Evolutionary conservation across 169 alveolate species (phyloP), one percentile per base, ranked within the genome.

Genomic region (Plasmodium berghei): DNA sequence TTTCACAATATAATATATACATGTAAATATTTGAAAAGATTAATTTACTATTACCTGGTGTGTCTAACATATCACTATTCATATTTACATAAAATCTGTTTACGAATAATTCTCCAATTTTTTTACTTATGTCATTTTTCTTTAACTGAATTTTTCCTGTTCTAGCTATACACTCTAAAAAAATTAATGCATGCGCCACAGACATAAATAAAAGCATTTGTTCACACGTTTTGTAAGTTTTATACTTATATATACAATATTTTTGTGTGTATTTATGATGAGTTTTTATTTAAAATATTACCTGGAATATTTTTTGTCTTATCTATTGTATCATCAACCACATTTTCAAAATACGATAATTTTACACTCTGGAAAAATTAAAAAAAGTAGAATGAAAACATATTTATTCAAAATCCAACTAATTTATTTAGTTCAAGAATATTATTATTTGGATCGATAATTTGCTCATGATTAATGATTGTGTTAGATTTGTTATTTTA

Each of bases 41-140:
- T 0, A 20, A 24, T 14, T 9, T 24, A 1, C 55, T 58, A 61
- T 52, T 54, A 92, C 95, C 96, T 58, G 97, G 97, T 5, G 97
- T 95, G 58, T 95, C 97, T 20, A 95, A 72, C 54, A 95, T 94
- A 63, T 95, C 97, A 6, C 96, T 92, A 66, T 95, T 97, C 45
- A 95, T 69, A 61, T 95, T 95, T 54, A 95, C 92, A 83, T 95
- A 95, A 72, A 95, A 94, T 42, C 97, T 87, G 87, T 95, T 92
- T 24, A 94, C 94, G 58, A 95, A 95, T 6, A 95, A 90, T 72
- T 95, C 97, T 1, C 97, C 97, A 28, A 95, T 95, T 86, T 92
- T 86, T 55, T 92, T 92, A 69, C 97, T 87, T 24, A 95, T 95
- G 46, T 94, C 97, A 58, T 93, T 95, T 63, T 96, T 88, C 54